Percentiles rank a stretch among this genome's conserved stretches.
Conservation (phyloP, 1,284 basidiomycete genomes). For the Ceratobasidium sp. region DNA sequence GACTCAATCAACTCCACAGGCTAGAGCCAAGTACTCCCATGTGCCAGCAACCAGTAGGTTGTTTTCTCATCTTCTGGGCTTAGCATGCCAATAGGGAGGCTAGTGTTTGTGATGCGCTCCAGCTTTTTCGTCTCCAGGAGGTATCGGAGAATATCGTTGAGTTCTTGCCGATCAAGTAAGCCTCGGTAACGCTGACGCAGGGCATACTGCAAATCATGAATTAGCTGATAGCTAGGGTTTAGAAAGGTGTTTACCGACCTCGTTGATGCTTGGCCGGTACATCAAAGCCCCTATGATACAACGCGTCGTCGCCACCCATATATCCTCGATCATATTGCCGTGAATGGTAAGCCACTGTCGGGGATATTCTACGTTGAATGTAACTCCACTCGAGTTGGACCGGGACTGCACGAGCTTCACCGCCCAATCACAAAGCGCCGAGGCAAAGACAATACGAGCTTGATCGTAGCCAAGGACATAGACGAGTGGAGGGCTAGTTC, state of each 20-base stretch:
- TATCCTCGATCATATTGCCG: conserved; percentile 69
- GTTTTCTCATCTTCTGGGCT: conserved; percentile 14
- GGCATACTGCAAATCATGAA: conserved; percentile 64
- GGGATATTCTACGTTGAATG: conserved; percentile 67
- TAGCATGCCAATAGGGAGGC: conserved; percentile 21
- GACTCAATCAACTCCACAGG: too few relatives aligned
- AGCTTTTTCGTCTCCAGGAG: conserved; percentile 57
- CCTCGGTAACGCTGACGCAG: conserved; percentile 74
- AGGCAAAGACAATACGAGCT: conserved; percentile 65
- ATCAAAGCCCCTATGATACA: conserved; percentile 76
- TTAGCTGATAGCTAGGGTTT: conserved; percentile 3
- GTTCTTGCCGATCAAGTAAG: conserved; percentile 81
- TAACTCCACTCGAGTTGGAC: conserved; percentile 51
- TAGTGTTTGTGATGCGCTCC: background rate
- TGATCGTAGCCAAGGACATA: conserved; percentile 74
- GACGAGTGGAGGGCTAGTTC: conserved; percentile 63
- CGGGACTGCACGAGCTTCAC: conserved; percentile 63
- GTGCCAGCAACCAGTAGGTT: conserved; percentile 21
- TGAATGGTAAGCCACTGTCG: conserved; percentile 82
- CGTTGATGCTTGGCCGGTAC: conserved; percentile 77
- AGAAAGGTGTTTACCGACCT: conserved; percentile 64
- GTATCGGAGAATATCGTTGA: conserved; percentile 72
- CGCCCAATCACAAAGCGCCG: conserved; percentile 70
- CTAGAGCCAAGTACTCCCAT: conserved; percentile 24
- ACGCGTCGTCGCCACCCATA: conserved; percentile 77